Percentiles rank a stretch among this genome's conserved stretches.
phyloP scores from a whole-genome alignment of 2,329 filamentous ascomycete genomes.

The Arthroderma sp. region DNA sequence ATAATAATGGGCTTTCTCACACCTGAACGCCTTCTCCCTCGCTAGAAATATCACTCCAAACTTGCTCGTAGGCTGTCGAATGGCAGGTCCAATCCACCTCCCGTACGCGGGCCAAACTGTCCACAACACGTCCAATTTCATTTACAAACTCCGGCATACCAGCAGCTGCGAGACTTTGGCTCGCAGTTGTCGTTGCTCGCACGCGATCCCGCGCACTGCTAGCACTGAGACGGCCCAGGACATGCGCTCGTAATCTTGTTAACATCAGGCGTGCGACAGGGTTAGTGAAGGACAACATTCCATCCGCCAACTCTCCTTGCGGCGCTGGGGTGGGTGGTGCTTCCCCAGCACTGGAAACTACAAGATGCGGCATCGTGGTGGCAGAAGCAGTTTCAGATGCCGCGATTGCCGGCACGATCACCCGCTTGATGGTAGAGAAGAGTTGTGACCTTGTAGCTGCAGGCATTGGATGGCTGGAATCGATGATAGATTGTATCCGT shows the following conservation, averaged over 20 bases:
- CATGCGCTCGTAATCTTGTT: slow-evolving; percentile 44
- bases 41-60: slow-evolving; percentile 22
- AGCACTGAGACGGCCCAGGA: slow-evolving; percentile 43
- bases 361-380: slow-evolving; percentile 5
- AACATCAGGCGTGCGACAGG: slow-evolving; percentile 49
- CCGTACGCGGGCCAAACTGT: slow-evolving; percentile 42
- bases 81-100: slow-evolving; percentile 48
- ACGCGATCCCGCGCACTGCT: slow-evolving; percentile 47
- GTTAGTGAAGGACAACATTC: slow-evolving; percentile 38
- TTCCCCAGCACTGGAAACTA: slow-evolving; percentile 15
- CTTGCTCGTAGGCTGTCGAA: slow-evolving; percentile 43
- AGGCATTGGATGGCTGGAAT: slow-evolving; percentile 38
- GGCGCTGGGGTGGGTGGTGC: slow-evolving; percentile 13
- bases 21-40: no score
- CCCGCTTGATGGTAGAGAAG: slow-evolving; percentile 35
- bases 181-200: slow-evolving; percentile 43
- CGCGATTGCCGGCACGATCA: slow-evolving; percentile 41
- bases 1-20: no score
- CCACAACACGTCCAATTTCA: slow-evolving; percentile 46
- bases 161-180: slow-evolving; percentile 44
- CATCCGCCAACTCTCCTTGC: slow-evolving; percentile 4
- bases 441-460: slow-evolving; percentile 31
- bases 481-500: slow-evolving; percentile 33
- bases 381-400: slow-evolving; percentile 21
- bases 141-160: slow-evolving; percentile 50